Base-by-base conservation (phyloP, 176 grass and related monocot species). In the Secale cereale region DNA sequence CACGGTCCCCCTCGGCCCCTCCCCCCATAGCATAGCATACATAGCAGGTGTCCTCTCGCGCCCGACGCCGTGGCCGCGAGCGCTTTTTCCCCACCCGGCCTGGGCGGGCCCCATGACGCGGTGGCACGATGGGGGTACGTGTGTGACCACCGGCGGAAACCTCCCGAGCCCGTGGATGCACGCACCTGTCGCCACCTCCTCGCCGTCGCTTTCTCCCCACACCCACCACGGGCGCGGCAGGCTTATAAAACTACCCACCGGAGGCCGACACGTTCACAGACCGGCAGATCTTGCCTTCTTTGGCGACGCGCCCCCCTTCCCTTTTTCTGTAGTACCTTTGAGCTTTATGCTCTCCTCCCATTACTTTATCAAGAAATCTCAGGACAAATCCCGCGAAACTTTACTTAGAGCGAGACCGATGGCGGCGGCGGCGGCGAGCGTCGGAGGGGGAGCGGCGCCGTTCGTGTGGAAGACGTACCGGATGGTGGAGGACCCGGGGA, bases 381-480 rank as follows among this genome's bases (percentile, higher is more conserved):
- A 17, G 65, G 70, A 32, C 31, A 17, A 29, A 9, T 15, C 6
- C 9, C 65, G 4, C 7, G 27, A 8, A 7, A 50, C 50, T 50
- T 65, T 10, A 7, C 43, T 7, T 2, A 22, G 78, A 10, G 36
- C 0, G 22, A 3, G 43, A 29, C 31, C 6, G 37, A 30, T 12
- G 65, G 65, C 0, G 70, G 33, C 19, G 65, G 65, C 0, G 70
- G 33, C 19, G 35, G 60, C 7, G 28, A 25, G 65, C 23, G 14
- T 32, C 33, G 81, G 70, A 1, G 29, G 91, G 6, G 65, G 75
- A 17, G 89, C 72, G 57, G 80, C 91, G 37, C 91, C 94, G 43
- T 97, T 97, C 88, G 87, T 97, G 71, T 52, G 82, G 87, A 97
- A 94, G 89, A 97, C 94, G 59, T 94, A 94, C 74, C 74, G 81